Evolutionary conservation across 768 basidiomycete species (phyloP).

Genomic region (Pleurotus ostreatus): DNA sequence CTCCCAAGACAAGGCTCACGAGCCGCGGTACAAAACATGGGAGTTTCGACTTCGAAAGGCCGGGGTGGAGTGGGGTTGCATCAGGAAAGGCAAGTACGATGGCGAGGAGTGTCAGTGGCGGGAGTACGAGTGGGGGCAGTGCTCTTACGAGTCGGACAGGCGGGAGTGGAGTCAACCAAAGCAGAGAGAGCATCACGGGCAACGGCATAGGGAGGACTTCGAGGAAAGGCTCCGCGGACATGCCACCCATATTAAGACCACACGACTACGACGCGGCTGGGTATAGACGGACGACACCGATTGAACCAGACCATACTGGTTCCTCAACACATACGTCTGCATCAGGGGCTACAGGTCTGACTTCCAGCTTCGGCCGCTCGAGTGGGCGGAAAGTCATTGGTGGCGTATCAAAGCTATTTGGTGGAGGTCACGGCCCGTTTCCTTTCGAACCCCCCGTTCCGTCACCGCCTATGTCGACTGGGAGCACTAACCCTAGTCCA

Average conservation of each 20-base stretch:
- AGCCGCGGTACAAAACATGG: constrained; percentile 57
- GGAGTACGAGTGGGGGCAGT: constrained; percentile 26
- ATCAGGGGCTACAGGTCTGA: constrained; percentile 30
- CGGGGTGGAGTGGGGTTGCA: constrained; percentile 45
- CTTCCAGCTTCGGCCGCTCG: constrained; percentile 57
- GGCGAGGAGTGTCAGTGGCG: constrained; percentile 25
- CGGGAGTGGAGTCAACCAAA: constrained; percentile 7
- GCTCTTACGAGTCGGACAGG: constrained; percentile 8
- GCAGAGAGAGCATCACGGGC: constrained; percentile 7
- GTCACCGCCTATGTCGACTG: constrained; percentile 34
- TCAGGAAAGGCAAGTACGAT: constrained; percentile 38
- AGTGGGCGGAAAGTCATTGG: constrained; percentile 35
- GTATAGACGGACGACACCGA: not conserved
- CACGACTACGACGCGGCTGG: not conserved
- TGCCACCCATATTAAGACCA: not conserved
- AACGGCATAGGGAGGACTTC: constrained; percentile 5
- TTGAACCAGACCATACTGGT: constrained; percentile 7
- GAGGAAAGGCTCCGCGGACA: not conserved
- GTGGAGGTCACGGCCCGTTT: constrained; percentile 54
- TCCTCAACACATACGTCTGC: constrained; percentile 5
- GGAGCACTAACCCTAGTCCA: constrained; percentile 9
- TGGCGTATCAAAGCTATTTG: constrained; percentile 28
- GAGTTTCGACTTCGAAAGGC: constrained; percentile 75
- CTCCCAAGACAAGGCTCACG: not conserved
- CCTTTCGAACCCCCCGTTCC: constrained; percentile 67